phyloP scores from a whole-genome alignment of 495 filamentous ascomycete species.

The Apodospora peruviana region DNA sequence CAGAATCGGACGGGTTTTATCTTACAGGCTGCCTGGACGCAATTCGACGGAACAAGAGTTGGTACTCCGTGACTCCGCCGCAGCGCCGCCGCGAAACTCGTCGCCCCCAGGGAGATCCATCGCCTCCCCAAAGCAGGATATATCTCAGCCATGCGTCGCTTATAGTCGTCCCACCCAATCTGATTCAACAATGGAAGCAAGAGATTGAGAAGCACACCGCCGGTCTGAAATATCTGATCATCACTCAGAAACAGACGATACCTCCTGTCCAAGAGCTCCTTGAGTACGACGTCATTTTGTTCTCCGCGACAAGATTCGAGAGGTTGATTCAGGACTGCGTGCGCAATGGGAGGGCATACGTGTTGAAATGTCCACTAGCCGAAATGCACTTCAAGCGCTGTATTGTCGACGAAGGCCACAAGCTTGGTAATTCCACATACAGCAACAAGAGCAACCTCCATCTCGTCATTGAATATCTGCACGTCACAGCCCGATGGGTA shows the following conservation, averaged over 20 bases:
- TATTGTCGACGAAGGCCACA: constrained; percentile 90
- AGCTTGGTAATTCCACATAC: constrained; percentile 54
- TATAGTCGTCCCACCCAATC: constrained; percentile 63
- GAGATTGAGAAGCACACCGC: constrained; percentile 66
- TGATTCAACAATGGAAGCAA: constrained; percentile 62
- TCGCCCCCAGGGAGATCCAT: constrained; percentile 8
- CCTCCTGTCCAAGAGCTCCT: constrained; percentile 57
- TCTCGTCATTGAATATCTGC: constrained; percentile 59
- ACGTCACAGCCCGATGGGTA: constrained; percentile 75
- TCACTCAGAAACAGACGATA: constrained; percentile 46
- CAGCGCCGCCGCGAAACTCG: constrained; percentile 32
- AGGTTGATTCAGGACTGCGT: constrained; percentile 48
- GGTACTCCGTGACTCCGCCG: constrained; percentile 49
- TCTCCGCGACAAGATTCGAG: constrained; percentile 70
- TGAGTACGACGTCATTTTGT: constrained; percentile 71
- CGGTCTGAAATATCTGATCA: constrained; percentile 57
- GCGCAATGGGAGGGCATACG: constrained; percentile 1
- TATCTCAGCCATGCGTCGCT: constrained; percentile 62
- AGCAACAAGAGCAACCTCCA: constrained; percentile 60
- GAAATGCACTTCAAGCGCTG: constrained; percentile 76
- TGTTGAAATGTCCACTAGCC: constrained; percentile 46
- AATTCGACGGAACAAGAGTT: constrained; percentile 48
- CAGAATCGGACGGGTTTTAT: constrained; percentile 24
- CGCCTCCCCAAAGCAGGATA: constrained; percentile 43
- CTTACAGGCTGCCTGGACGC: constrained; percentile 48